These are phyloP conservation scores for Pythium sp. DNA, from an alignment of 352 stramenopile species.

Conservation along the genomic window DNA sequence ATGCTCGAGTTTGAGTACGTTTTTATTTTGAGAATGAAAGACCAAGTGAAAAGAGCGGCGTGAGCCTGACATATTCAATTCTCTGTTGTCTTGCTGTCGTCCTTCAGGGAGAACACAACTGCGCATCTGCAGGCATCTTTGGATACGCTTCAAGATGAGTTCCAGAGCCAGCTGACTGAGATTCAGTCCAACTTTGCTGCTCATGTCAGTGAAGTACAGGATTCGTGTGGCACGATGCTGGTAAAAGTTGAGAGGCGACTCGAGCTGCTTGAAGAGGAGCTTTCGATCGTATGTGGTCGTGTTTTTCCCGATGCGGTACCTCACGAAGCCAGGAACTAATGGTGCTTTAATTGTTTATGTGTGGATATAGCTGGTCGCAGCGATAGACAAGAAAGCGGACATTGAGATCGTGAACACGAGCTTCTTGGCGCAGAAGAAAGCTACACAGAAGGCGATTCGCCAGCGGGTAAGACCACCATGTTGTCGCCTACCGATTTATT, in stretches of 20 bases:
- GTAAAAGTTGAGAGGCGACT: conserved; percentile 34
- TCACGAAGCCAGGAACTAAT: background rate
- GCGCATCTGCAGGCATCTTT: background rate
- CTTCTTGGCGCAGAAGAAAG: conserved; percentile 25
- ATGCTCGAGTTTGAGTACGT: conserved; percentile 16
- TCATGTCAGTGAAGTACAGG: conserved; percentile 13
- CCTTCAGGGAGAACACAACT: background rate
- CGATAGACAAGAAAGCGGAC: conserved; percentile 50
- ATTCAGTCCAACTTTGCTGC: conserved; percentile 5
- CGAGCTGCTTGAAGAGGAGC: conserved; percentile 53
- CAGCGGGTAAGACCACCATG: conserved; percentile 25
- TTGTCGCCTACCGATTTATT: background rate
- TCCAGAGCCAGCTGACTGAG: conserved; percentile 15
- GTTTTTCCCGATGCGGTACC: background rate
- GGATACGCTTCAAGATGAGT: background rate
- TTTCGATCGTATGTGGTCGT: conserved; percentile 33
- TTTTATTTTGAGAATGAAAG: background rate
- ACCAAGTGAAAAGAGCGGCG: background rate
- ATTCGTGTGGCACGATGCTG: conserved; percentile 8
- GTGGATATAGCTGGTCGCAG: conserved; percentile 25
- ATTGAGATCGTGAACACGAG: conserved; percentile 20
- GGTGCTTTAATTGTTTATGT: background rate
- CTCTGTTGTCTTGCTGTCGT: background rate
- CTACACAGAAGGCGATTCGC: conserved; percentile 39
- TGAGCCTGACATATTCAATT: background rate